Evolutionary conservation across 2,329 filamentous ascomycete genomes (phyloP), one percentile per base, ranked within the genome.

Genomic region (Clonostachys rosea): DNA sequence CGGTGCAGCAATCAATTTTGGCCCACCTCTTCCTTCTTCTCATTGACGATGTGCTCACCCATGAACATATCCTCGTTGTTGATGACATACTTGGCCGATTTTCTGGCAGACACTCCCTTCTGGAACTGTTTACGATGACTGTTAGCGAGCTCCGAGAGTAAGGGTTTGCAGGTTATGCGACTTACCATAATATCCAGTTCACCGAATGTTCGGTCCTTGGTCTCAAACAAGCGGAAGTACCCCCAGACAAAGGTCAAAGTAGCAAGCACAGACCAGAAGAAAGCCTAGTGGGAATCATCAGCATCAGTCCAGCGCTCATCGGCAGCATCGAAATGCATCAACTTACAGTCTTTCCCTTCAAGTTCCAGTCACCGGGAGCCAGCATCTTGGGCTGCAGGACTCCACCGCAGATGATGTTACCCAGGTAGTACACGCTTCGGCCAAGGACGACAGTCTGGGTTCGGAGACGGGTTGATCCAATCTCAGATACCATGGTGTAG

Each of bases 141-240:
- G 36, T 39, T 36, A 37, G 35, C 39, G n/a, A 24, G 24, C 17
- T 34, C 6, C 10, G 7, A 12, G 35, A 17, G 44, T 7, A 46
- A 12, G 11, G 34, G 39, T 13, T 34, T 16, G 14, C 10, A 33
- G n/a, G 12, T 5, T 30, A 17, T 12, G 9, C 24, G n/a, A 34
- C 57, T 49, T 50, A 64, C 61, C 67, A 71, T 67, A 49, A 66
- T 59, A 46, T 74, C 70, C 60, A 74, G 56, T 54, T 74, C 70
- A 44, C 67, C 68, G 52, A 69, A 73, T 4, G 70, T 73, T 35
- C 69, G 65, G 45, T 61, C 67, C 59, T 71, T 72, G 43, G 69
- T 70, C 60, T 74, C 70, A 20, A 70, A 68, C 47, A 73, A 53
- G 17, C 69, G 64, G 56, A 71, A 72, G 51, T 62, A 73, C 8